phyloP scores from a whole-genome alignment of 2,329 filamentous ascomycete genomes.

The Blumeria hordei region DNA sequence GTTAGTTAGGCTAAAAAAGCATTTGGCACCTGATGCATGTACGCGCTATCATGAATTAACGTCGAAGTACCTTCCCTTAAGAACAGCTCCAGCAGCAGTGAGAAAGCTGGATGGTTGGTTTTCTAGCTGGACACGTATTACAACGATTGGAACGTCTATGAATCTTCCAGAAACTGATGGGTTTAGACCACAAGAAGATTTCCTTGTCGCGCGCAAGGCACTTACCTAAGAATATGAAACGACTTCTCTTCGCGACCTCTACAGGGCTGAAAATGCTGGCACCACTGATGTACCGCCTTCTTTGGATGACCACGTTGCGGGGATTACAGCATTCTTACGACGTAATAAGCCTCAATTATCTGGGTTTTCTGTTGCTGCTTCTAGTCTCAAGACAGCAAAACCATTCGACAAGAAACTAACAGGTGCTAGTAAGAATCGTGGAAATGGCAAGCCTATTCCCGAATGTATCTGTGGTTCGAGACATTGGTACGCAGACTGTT shows the following conservation, averaged over 20 bases:
- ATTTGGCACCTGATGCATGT: too few relatives aligned
- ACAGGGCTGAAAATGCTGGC: neutral
- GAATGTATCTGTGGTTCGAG: neutral
- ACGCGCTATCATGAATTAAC: neutral
- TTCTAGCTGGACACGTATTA: neutral
- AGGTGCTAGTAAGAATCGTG: neutral
- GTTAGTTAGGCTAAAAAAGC: neutral
- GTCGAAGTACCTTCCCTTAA: neutral
- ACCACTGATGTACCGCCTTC: neutral
- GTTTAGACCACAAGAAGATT: neutral
- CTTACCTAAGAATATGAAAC: neutral
- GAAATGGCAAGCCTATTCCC: neutral
- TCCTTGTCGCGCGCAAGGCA: neutral
- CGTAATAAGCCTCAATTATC: too few relatives aligned
- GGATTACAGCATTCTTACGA: conserved; percentile 1
- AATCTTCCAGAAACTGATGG: neutral
- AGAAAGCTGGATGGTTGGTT: neutral
- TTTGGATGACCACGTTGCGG: neutral
- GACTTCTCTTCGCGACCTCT: neutral
- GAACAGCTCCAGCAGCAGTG: neutral
- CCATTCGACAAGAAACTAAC: neutral
- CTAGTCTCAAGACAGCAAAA: neutral
- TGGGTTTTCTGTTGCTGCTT: neutral
- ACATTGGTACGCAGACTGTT: neutral
- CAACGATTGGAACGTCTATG: neutral